These are phyloP conservation scores for Paraglomus brasilianum DNA, from an alignment of 192 early-diverging fungal genomes.

Conservation along the genomic window DNA sequence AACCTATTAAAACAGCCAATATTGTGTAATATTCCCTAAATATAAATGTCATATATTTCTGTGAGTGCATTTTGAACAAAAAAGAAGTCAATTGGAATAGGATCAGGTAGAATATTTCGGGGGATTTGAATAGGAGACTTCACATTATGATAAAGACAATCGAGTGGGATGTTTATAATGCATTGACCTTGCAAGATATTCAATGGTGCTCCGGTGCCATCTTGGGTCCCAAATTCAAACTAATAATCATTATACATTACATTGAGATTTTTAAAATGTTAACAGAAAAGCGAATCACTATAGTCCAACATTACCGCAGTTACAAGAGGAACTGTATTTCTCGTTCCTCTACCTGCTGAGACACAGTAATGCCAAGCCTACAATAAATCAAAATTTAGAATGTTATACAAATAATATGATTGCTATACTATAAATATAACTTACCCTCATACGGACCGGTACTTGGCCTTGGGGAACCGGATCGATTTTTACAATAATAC, in stretches of 20 bases:
- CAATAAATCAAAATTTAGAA: neutral
- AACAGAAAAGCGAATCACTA: constrained; percentile 6
- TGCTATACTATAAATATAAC: constrained; percentile 24
- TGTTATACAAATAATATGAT: constrained; percentile 31
- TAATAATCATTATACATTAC: constrained; percentile 19
- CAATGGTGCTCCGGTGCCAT: constrained; percentile 10
- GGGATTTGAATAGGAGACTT: neutral
- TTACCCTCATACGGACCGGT: constrained; percentile 29
- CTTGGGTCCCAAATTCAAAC: constrained; percentile 25
- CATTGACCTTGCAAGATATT: constrained; percentile 19
- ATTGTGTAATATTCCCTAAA: too few species aligned
- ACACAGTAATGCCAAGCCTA: constrained; percentile 18
- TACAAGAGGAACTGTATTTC: neutral
- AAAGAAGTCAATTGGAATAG: constrained; percentile 26
- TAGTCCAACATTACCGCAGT: constrained; percentile 25
- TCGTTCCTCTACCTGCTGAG: constrained; percentile 1
- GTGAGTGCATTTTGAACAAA: constrained; percentile 11
- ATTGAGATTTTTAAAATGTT: constrained; percentile 25
- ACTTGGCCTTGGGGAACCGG: constrained; percentile 9
- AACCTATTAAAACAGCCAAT: too few species aligned
- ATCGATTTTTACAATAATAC: constrained; percentile 30
- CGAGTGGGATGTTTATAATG: constrained; percentile 5
- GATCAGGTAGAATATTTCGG: constrained; percentile 17
- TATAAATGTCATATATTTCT: too few species aligned
- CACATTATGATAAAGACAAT: constrained; percentile 18